Evolutionary conservation across 2,329 filamentous ascomycete species (phyloP).

Genomic region (Diaporthe nobilis): DNA sequence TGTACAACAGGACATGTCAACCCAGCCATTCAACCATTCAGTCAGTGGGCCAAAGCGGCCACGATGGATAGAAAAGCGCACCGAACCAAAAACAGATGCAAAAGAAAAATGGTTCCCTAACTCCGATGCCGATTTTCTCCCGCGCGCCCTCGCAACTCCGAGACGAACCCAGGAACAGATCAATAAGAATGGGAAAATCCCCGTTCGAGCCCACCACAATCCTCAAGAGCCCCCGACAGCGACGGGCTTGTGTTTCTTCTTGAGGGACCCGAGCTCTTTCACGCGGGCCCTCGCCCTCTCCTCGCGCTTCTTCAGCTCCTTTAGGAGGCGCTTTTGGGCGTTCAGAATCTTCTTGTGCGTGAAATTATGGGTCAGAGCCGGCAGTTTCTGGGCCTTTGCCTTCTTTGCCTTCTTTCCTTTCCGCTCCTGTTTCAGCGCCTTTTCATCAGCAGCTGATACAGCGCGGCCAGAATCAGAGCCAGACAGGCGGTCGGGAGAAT

Average conservation of each 20-base stretch:
- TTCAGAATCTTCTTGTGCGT: constrained; percentile 6
- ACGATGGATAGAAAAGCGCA: neutral
- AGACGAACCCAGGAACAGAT: constrained; percentile 31
- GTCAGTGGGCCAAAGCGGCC: neutral
- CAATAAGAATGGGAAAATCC: constrained; percentile 10
- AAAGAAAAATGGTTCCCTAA: constrained; percentile 25
- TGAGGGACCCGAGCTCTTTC: neutral
- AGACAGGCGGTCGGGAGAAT: constrained; percentile 4
- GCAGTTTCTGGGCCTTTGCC: neutral
- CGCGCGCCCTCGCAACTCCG: constrained; percentile 40
- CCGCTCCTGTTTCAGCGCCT: neutral
- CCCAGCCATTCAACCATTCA: constrained; percentile 5
- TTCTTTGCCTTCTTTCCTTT: constrained; percentile 1
- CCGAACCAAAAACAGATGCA: constrained; percentile 4
- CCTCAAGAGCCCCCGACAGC: neutral
- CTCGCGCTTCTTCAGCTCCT: constrained; percentile 18
- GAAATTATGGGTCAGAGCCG: neutral
- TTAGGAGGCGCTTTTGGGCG: constrained; percentile 14
- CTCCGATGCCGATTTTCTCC: constrained; percentile 41
- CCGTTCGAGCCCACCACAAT: neutral
- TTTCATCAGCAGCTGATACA: neutral
- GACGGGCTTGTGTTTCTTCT: neutral
- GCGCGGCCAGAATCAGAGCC: neutral
- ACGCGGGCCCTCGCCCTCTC: neutral
- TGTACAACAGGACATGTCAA: constrained; percentile 22